Conservation (phyloP, 768 basidiomycete genomes). For the Termitomyces sp. region DNA sequence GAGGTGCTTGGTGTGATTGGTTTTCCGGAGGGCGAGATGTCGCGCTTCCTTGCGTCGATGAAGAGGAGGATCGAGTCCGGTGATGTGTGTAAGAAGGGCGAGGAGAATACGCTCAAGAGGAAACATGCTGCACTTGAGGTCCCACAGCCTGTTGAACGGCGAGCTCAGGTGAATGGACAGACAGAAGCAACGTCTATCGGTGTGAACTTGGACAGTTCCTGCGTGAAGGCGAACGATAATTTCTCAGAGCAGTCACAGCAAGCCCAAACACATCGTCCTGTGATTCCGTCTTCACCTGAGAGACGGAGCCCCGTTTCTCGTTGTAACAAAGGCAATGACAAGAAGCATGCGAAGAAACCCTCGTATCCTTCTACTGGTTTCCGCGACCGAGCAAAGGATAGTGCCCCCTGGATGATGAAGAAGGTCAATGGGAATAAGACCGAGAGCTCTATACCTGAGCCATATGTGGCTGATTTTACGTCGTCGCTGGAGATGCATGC, state of each 20-base stretch:
- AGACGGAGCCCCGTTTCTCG: not conserved
- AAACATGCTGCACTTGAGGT: conserved; percentile 18
- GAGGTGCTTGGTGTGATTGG: conserved; percentile 17
- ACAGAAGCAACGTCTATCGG: not conserved
- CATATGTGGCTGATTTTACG: not conserved
- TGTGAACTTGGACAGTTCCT: not conserved
- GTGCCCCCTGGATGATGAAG: conserved; percentile 12
- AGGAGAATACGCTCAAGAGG: conserved; percentile 23
- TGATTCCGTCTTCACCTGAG: not conserved
- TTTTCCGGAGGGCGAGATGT: conserved; percentile 15
- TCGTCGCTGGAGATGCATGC: not conserved
- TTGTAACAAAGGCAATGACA: conserved; percentile 23
- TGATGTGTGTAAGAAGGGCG: conserved; percentile 12
- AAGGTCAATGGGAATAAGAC: not conserved
- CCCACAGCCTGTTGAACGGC: not conserved
- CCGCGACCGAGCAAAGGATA: conserved; percentile 36
- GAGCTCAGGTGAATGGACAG: not conserved
- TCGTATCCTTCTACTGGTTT: conserved; percentile 39
- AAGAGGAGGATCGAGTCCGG: conserved; percentile 17
- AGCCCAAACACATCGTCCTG: conserved; percentile 3
- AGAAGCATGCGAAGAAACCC: conserved; percentile 35
- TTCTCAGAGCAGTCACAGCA: not conserved
- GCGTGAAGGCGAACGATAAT: not conserved
- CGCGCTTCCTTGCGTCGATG: conserved; percentile 19
- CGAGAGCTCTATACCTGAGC: not conserved